Conservation (phyloP, 306 rosid genomes). For the Rosa rugosa region DNA sequence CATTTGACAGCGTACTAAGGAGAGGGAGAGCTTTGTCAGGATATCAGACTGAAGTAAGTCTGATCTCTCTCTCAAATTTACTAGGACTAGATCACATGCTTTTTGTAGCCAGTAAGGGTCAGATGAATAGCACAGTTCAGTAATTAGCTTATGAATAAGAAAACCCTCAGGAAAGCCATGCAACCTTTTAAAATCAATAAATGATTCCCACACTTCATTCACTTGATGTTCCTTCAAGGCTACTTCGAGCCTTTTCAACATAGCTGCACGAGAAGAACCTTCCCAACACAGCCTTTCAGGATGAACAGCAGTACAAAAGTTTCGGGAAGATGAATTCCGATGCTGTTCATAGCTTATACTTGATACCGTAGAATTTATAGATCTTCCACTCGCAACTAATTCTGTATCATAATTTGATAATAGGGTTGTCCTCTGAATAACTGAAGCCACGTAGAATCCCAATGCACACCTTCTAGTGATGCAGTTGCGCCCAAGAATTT, state of each 20-base stretch:
- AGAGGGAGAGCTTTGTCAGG: slow-evolving; percentile 56
- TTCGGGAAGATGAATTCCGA: slow-evolving; percentile 19
- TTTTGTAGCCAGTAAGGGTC: slow-evolving; percentile 48
- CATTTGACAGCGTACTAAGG: slow-evolving; percentile 72
- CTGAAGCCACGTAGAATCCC: slow-evolving; percentile 29
- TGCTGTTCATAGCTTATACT: slow-evolving; percentile 16
- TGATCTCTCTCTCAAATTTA: slow-evolving; percentile 45
- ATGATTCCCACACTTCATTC: slow-evolving; percentile 68
- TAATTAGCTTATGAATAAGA: slow-evolving; percentile 52
- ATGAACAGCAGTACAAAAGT: slow-evolving; percentile 31
- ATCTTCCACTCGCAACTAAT: neutral
- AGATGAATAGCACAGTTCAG: slow-evolving; percentile 57
- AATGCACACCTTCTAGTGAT: slow-evolving; percentile 4
- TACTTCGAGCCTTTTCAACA: slow-evolving; percentile 52
- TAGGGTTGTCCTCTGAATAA: slow-evolving; percentile 19
- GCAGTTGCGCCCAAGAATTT: neutral
- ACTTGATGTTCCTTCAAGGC: slow-evolving; percentile 53
- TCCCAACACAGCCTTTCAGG: slow-evolving; percentile 65
- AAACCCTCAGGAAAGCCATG: slow-evolving; percentile 69
- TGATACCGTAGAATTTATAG: slow-evolving; percentile 14
- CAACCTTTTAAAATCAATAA: slow-evolving; percentile 57
- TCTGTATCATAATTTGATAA: slow-evolving; percentile 12
- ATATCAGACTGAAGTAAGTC: slow-evolving; percentile 51
- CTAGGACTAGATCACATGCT: slow-evolving; percentile 62
- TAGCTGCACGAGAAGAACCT: slow-evolving; percentile 55